phyloP scores from a whole-genome alignment of 495 filamentous ascomycete species.

The Aspergillus sparsus region DNA sequence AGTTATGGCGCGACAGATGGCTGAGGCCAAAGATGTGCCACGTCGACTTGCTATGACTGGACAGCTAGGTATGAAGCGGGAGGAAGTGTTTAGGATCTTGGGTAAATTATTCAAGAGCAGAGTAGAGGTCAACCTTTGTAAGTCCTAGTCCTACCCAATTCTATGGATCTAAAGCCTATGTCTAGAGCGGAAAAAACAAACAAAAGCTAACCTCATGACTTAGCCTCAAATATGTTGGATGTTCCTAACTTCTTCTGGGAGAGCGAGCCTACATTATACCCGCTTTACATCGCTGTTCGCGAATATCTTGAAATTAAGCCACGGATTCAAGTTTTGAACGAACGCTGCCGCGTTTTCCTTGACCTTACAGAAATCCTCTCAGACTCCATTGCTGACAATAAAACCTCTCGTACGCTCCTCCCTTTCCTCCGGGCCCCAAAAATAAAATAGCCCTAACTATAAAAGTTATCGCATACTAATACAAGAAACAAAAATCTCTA shows the following conservation, averaged over 20 bases:
- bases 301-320: conserved; percentile 98
- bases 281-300: conserved; percentile 89
- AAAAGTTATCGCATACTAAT: conserved; percentile 12
- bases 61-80: conserved; percentile 84
- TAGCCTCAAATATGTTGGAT: conserved; percentile 94
- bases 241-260: conserved; percentile 99
- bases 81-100: conserved; percentile 88
- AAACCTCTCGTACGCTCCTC: conserved; percentile 70
- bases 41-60: conserved; percentile 85
- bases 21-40: conserved; percentile 87
- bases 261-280: conserved; percentile 89
- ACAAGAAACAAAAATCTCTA: conserved; percentile 20
- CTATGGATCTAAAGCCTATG: no score
- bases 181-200: no score
- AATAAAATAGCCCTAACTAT: background rate
- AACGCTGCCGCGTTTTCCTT: conserved; percentile 93
- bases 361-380: conserved; percentile 94
- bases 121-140: conserved; percentile 98
- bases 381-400: conserved; percentile 88
- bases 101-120: conserved; percentile 89
- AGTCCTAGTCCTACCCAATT: conserved; percentile 31
- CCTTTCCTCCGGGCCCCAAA: background rate
- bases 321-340: conserved; percentile 92
- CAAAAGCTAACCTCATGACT: conserved; percentile 11
- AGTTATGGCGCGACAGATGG: conserved; percentile 92